Base-by-base conservation (phyloP, 1,284 basidiomycete species). In the Peniophora sp. region DNA sequence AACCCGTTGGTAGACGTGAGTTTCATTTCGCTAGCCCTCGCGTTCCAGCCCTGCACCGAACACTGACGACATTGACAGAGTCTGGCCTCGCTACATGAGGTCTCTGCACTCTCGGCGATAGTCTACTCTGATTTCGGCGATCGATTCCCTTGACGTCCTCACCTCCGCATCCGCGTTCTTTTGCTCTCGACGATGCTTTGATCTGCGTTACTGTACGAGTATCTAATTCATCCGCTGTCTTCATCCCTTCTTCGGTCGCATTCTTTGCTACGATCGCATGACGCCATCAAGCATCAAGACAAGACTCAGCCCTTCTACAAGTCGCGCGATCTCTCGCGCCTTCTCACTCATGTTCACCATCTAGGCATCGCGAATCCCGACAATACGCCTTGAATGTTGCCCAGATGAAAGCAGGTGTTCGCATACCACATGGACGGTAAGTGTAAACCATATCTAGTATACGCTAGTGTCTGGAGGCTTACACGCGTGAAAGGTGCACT, bases 1-100 rank as follows among this genome's bases (percentile, higher is more conserved):
- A 94, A 92, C 66, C 87, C 89, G 64, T 72, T 92, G 58, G 78
- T 92, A 23, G 90, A 94, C 68, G 89, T 90, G 64, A 64, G 87
- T 71, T n/a, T 23, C 51, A 48, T 23, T n/a, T 41, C 36, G 53
- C 32, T 43, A 44, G 51, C 57, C 50, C 20, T 54, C 56, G 34
- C 47, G 6, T 6, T 6, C 6, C 12, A 32, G 27, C 12, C 12
- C 27, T n/a, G n/a, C n/a, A n/a, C 27, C 27, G 6, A 32, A 12
- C 27, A 12, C 27, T 32, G 27, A 32, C 27, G 27, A 5, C 27
- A 32, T 32, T 32, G 20, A n/a, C 55, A 70, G 68, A 59, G 59
- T 37, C 49, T 70, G 51, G 61, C 60, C 47, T 62, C 61, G 24
- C 22, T 64, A 34, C 56, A 62, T 47, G 68, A 70, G 54, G 60